Evolutionary conservation across 352 stramenopile genomes (phyloP).

Genomic region (Plasmopara muralis): DNA sequence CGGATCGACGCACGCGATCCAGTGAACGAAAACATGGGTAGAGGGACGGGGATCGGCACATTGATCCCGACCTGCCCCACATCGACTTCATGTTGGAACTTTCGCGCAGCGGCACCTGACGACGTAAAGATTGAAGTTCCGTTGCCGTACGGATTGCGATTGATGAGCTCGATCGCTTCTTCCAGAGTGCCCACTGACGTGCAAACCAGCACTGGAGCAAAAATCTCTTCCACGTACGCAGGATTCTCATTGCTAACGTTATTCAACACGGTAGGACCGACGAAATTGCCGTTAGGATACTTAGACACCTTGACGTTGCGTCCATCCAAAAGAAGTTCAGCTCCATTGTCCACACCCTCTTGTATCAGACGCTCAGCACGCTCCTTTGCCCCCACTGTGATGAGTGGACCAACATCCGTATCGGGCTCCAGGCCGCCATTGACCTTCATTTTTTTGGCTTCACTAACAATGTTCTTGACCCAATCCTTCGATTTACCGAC

Average conservation of each 20-base stretch:
- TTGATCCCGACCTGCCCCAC: conserved; percentile 96
- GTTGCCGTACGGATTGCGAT: conserved; percentile 96
- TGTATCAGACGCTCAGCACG: conserved; percentile 88
- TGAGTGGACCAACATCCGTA: conserved; percentile 85
- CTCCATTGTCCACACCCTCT: conserved; percentile 85
- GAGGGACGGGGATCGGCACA: conserved; percentile 95
- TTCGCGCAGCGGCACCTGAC: conserved; percentile 88
- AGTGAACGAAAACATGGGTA: conserved; percentile 98
- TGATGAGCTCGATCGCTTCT: conserved; percentile 94
- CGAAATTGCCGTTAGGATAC: conserved; percentile 94
- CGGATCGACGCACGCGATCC: conserved; percentile 91
- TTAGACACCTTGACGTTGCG: conserved; percentile 84
- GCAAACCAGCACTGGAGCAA: conserved; percentile 94
- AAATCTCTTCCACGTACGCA: conserved; percentile 94
- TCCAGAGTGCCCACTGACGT: conserved; percentile 91
- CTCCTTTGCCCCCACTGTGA: conserved; percentile 84
- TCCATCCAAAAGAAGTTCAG: conserved; percentile 88
- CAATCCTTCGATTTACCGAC: conserved; percentile 92
- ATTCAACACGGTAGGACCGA: conserved; percentile 91
- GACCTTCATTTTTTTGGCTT: conserved; percentile 88
- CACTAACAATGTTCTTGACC: conserved; percentile 87
- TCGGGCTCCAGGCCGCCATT: conserved; percentile 74
- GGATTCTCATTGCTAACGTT: conserved; percentile 80
- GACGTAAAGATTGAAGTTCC: conserved; percentile 95
- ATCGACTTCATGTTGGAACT: conserved; percentile 96